Conservation (phyloP, 2,329 filamentous ascomycete species). For the Claviceps sp. region DNA sequence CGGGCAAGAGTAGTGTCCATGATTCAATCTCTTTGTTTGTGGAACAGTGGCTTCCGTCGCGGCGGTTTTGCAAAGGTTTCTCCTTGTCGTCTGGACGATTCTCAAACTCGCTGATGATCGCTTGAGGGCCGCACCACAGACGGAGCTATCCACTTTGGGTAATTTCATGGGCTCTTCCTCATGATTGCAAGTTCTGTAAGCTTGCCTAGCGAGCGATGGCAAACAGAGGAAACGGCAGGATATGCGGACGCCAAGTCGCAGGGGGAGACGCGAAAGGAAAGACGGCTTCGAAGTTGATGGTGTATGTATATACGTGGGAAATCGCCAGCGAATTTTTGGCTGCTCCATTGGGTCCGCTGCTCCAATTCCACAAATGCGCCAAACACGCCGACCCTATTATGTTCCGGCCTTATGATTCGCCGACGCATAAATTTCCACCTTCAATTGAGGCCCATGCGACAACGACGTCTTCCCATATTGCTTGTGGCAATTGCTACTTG, state of each 20-base stretch:
- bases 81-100: constrained; percentile 10
- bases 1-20: constrained; percentile 14
- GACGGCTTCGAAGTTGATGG: background rate
- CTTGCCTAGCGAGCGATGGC: background rate
- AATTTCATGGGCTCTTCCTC: constrained; percentile 47
- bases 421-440: constrained; percentile 10
- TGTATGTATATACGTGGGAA: background rate
- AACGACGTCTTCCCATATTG: background rate
- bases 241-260: background rate
- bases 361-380: no score
- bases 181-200: constrained; percentile 22
- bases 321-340: background rate
- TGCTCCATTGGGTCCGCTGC: background rate
- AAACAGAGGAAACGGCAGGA: background rate
- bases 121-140: constrained; percentile 41
- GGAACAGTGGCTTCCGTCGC: constrained; percentile 8
- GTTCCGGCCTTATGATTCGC: constrained; percentile 12
- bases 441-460: constrained; percentile 1
- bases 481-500: background rate
- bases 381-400: background rate
- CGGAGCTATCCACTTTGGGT: constrained; percentile 45
- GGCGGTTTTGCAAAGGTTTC: constrained; percentile 14
- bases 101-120: constrained; percentile 23
- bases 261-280: background rate
- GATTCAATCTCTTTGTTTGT: background rate